These are phyloP conservation scores for Cinchona pubescens DNA, from an alignment of 257 asterid species.

Conservation along the genomic window DNA sequence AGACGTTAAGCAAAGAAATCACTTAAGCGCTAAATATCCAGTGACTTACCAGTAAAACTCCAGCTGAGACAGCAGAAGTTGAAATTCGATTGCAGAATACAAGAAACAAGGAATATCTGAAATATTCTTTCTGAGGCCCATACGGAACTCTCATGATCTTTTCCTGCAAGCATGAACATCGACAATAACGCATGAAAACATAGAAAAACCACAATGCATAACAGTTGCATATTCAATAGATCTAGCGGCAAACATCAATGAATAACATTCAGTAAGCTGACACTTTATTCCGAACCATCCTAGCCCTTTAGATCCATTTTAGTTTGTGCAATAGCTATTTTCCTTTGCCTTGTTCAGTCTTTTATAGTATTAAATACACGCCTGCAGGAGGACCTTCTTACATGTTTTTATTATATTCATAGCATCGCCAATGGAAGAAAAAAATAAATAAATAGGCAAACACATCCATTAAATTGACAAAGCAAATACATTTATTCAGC, in stretches of 20 bases:
- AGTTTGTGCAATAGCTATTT: not conserved
- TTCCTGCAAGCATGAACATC: constrained; percentile 60
- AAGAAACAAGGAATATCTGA: constrained; percentile 78
- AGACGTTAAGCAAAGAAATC: not conserved
- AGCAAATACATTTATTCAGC: not conserved
- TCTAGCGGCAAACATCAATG: not conserved
- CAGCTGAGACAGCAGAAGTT: constrained; percentile 92
- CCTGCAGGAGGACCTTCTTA: no score
- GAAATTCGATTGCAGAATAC: constrained; percentile 97
- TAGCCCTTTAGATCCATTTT: not conserved
- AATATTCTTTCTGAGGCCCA: constrained; percentile 76
- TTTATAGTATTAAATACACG: not conserved
- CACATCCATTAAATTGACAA: not conserved
- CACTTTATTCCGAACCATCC: not conserved
- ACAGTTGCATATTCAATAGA: not conserved
- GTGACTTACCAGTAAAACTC: constrained; percentile 76
- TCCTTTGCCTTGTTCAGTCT: not conserved
- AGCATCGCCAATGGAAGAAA: not conserved
- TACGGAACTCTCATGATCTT: constrained; percentile 96
- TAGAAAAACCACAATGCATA: constrained; percentile 1
- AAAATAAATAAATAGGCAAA: not conserved
- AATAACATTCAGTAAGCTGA: not conserved
- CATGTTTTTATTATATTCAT: not conserved
- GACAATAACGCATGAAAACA: constrained; percentile 17
- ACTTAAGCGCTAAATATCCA: constrained; percentile 11